These are phyloP conservation scores for Cyphellophora europaea DNA, from an alignment of 2,329 filamentous ascomycete species.

Conservation along the genomic window DNA sequence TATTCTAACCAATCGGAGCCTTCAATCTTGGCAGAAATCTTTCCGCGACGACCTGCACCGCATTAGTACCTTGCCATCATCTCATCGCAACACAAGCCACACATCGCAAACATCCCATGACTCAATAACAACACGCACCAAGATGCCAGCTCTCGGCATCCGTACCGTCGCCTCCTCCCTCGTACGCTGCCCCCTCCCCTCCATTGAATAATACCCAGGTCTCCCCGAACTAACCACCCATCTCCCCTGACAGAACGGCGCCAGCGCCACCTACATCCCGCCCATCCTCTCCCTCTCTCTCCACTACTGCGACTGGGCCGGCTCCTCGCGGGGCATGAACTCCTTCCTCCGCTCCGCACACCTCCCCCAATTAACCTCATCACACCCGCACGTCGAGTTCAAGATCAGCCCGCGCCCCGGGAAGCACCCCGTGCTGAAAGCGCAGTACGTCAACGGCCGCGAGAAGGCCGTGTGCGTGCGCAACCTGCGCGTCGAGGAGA, in stretches of 20 bases:
- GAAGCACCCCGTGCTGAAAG: slow-evolving; percentile 80
- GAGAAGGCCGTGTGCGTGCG: slow-evolving; percentile 80
- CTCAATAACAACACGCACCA: neutral
- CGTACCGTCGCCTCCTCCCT: neutral
- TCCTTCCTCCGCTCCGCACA: slow-evolving; percentile 45
- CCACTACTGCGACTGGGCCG: slow-evolving; percentile 94
- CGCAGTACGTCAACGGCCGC: slow-evolving; percentile 85
- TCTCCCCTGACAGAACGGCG: slow-evolving; percentile 62
- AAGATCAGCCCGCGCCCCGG: slow-evolving; percentile 80
- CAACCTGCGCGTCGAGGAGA: slow-evolving; percentile 71
- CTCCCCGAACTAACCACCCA: neutral
- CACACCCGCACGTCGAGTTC: slow-evolving; percentile 85
- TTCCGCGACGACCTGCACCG: no score
- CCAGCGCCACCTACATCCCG: slow-evolving; percentile 91
- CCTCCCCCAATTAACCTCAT: slow-evolving; percentile 65
- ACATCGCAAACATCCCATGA: no score
- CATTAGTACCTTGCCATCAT: no score
- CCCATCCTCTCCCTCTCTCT: slow-evolving; percentile 95
- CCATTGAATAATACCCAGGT: neutral
- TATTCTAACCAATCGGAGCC: no score
- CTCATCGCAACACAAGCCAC: no score
- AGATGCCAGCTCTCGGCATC: neutral
- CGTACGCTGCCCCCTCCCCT: neutral
- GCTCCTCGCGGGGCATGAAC: slow-evolving; percentile 93
- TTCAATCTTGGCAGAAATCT: no score